Conservation (phyloP, 371 early-diverging fungal species). For the Mortierella sp. region DNA sequence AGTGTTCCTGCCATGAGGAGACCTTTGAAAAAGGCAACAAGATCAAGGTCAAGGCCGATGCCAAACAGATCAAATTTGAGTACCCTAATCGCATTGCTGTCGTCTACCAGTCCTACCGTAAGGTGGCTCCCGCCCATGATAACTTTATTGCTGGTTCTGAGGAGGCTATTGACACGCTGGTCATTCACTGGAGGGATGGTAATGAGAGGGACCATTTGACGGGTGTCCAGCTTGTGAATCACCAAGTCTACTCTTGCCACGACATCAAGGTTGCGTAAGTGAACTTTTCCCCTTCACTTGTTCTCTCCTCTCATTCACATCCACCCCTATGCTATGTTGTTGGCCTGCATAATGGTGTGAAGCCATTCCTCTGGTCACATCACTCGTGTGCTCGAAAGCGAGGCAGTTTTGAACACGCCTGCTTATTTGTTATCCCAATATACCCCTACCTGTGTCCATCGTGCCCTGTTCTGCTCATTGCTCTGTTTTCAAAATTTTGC, state of each 20-base stretch:
- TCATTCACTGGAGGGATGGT: slow-evolving; percentile 45
- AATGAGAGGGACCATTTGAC: slow-evolving; percentile 36
- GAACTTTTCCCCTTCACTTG: not conserved
- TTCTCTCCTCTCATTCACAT: not conserved
- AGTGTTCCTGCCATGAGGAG: slow-evolving; percentile 50
- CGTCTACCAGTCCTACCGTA: slow-evolving; percentile 45
- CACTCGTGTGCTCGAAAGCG: not conserved
- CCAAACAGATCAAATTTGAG: slow-evolving; percentile 25
- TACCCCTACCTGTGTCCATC: not conserved
- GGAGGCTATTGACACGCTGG: slow-evolving; percentile 45
- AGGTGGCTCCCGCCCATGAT: slow-evolving; percentile 15
- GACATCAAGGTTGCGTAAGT: slow-evolving; percentile 53
- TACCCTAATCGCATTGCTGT: slow-evolving; percentile 32
- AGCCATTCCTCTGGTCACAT: not conserved
- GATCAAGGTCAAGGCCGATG: slow-evolving; percentile 40
- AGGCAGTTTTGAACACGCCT: not conserved
- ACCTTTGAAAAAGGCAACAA: slow-evolving; percentile 26
- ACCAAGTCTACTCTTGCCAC: slow-evolving; percentile 41
- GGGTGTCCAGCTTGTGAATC: slow-evolving; percentile 43
- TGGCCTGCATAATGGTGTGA: not conserved
- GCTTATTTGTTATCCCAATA: slow-evolving; percentile 1
- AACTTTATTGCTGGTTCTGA: slow-evolving; percentile 5
- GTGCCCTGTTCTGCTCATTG: not conserved
- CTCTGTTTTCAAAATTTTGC: not conserved
- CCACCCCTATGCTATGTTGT: not conserved